A percentile compares a stretch with the other conserved stretches of the same genome.
Conservation (phyloP, 2,329 filamentous ascomycete species). For the Aspergillus sp. region DNA sequence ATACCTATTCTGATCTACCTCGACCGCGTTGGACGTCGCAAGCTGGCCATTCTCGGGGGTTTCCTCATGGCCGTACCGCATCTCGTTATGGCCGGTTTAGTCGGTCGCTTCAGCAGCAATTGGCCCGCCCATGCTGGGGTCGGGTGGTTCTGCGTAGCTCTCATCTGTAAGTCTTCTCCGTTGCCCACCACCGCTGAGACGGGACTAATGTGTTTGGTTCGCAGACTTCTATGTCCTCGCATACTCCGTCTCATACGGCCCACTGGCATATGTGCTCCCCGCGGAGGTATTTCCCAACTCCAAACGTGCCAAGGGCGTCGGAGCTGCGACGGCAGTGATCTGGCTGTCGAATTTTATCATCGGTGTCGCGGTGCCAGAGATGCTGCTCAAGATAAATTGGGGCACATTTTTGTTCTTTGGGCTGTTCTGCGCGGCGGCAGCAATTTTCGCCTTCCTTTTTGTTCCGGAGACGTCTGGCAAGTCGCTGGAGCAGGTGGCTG, state of each 20-base stretch:
- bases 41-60: slow-evolving; percentile 28
- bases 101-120: slow-evolving; percentile 16
- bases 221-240: slow-evolving; percentile 6
- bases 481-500: slow-evolving; percentile 16
- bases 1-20: slow-evolving; percentile 27
- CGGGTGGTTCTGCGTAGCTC: slow-evolving; percentile 18
- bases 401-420: slow-evolving; percentile 57
- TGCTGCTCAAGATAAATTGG: slow-evolving; percentile 53
- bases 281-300: slow-evolving; percentile 38
- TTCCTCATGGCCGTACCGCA: slow-evolving; percentile 27
- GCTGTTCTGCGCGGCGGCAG: slow-evolving; percentile 45
- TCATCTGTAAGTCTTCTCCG: slow-evolving; percentile 12
- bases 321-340: slow-evolving; percentile 29
- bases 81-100: slow-evolving; percentile 28
- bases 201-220: background rate
- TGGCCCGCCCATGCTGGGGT: slow-evolving; percentile 24
- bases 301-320: slow-evolving; percentile 37
- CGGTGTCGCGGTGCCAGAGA: slow-evolving; percentile 60
- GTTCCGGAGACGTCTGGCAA: slow-evolving; percentile 16
- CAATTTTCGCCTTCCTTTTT: slow-evolving; percentile 13
- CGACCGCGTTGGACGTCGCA: slow-evolving; percentile 31
- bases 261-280: slow-evolving; percentile 36
- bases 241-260: slow-evolving; percentile 28
- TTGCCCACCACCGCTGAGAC: background rate
- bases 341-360: slow-evolving; percentile 43